Evolutionary conservation across 2,329 filamentous ascomycete genomes (phyloP).

Genomic region (Didymosphaeria variabile): DNA sequence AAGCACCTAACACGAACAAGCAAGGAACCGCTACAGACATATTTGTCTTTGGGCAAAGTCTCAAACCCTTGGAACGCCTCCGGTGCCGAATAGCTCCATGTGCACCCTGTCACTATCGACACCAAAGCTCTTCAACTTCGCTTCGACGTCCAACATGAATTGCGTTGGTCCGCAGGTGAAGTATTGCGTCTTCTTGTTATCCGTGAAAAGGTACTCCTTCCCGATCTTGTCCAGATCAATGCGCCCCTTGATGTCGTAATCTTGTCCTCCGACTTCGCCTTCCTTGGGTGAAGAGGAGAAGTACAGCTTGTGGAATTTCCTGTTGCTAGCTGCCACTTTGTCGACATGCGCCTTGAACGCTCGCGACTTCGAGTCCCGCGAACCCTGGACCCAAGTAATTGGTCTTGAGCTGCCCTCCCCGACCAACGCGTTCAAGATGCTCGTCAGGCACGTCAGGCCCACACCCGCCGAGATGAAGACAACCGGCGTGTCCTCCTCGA

Average conservation of each 20-base stretch:
- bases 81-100: conserved; percentile 69
- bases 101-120: conserved; percentile 68
- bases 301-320: conserved; percentile 62
- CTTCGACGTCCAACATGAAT: conserved; percentile 73
- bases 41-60: not conserved
- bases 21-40: not conserved
- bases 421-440: conserved; percentile 68
- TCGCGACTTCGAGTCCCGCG: conserved; percentile 59
- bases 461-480: conserved; percentile 75
- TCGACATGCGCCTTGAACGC: conserved; percentile 66
- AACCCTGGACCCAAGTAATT: conserved; percentile 71
- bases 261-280: conserved; percentile 57
- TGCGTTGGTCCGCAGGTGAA: conserved; percentile 74
- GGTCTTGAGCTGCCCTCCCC: conserved; percentile 50
- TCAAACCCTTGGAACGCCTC: conserved; percentile 42
- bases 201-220: conserved; percentile 64
- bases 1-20: not conserved
- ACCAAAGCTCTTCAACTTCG: conserved; percentile 63
- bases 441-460: conserved; percentile 71
- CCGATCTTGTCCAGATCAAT: conserved; percentile 67
- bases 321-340: conserved; percentile 53
- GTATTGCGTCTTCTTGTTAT: conserved; percentile 67
- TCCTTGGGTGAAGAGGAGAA: conserved; percentile 65
- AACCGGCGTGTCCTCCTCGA: conserved; percentile 59
- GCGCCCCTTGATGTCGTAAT: conserved; percentile 68